These are phyloP conservation scores for Porcisia deanei DNA, from an alignment of 208 protist genomes.

Conservation along the genomic window DNA sequence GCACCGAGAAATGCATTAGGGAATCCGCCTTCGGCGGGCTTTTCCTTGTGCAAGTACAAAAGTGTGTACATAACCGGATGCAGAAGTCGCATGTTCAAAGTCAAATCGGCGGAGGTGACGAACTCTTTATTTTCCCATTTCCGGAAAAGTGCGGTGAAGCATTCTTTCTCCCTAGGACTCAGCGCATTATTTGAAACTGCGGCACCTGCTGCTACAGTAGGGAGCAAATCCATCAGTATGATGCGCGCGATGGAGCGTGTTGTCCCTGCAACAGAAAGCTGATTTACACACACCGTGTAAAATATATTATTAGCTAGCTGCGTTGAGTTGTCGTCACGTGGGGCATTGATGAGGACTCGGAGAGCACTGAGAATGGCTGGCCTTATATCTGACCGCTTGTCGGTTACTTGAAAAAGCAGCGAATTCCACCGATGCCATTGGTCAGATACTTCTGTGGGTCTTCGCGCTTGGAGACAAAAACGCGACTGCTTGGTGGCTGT, in stretches of 20 bases:
- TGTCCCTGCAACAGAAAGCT: conserved; percentile 11
- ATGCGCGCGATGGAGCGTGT: conserved; percentile 3
- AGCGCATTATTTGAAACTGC: background rate
- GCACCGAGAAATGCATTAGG: conserved; percentile 35
- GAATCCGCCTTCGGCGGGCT: conserved; percentile 11
- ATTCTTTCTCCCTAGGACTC: conserved; percentile 8
- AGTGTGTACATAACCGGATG: conserved; percentile 63
- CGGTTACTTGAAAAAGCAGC: conserved; percentile 8
- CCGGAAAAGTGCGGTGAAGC: conserved; percentile 20
- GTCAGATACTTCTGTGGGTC: conserved; percentile 8
- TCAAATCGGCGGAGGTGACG: conserved; percentile 37
- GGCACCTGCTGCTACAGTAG: conserved; percentile 2
- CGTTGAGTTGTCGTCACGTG: background rate
- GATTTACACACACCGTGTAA: conserved; percentile 24
- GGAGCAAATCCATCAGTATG: conserved; percentile 22
- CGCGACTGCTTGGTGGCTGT: conserved; percentile 2
- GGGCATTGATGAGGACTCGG: conserved; percentile 7
- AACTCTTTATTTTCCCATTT: conserved; percentile 44
- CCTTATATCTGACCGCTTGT: conserved; percentile 20
- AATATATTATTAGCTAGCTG: conserved; percentile 15
- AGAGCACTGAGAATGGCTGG: background rate
- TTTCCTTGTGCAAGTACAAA: conserved; percentile 31
- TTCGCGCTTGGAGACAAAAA: conserved; percentile 13
- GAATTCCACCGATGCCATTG: conserved; percentile 23
- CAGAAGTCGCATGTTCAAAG: conserved; percentile 42